Base-by-base conservation (phyloP, 2,329 filamentous ascomycete species). In the Albophoma yamanashiensis region DNA sequence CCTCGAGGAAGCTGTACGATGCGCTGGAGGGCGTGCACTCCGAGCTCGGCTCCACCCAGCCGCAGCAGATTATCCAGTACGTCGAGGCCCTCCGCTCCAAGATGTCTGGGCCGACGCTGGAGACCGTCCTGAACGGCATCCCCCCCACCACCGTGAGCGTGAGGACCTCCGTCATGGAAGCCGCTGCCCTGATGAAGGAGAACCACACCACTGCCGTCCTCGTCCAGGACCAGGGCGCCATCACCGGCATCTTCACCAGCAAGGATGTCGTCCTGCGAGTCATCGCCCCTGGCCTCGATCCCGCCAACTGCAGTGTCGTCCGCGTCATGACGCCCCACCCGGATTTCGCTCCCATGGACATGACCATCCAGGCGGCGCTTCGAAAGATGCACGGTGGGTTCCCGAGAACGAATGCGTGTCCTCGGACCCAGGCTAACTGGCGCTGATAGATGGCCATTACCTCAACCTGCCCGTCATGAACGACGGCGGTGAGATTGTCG, bases 381-480 rank as follows among this genome's bases (percentile, higher is more conserved):
- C 88, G 94, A 68, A 99, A 99, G 82, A 99, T 99, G 94, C 94
- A 99, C 73, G 92, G 91, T 94, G 77, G 76, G 89, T 78, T 6
- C 57, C 34, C 25, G 20, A 47, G 27, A 12, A 38, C 47, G 52
- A 52, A 36, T 2, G 7, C 1, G 2, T 11, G 27, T 34, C 20
- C 7, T 55, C 22, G 2, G 4, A 55, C 7, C 31, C 9, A 15
- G 31, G 50, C 50, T 55, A 38, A 55, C 36, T 17, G 20, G 25
- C 15, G 8, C 14, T 7, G 4, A 39, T 36, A 95, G 93, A 99
- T 78, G 94, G 94, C 17, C 94, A 99, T 75, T 99, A 99, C 75
- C 85, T 99, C 59, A 99, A 99, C 74, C 80, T 99, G 53, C 94
- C 94, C 11, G 94, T 99, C 64, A 99, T 99, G 94, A 97, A 97